A percentile compares a stretch with the other conserved stretches of the same genome.
These are phyloP conservation scores for Phytophthora crassamura DNA, from an alignment of 352 stramenopile species.

Conservation along the genomic window DNA sequence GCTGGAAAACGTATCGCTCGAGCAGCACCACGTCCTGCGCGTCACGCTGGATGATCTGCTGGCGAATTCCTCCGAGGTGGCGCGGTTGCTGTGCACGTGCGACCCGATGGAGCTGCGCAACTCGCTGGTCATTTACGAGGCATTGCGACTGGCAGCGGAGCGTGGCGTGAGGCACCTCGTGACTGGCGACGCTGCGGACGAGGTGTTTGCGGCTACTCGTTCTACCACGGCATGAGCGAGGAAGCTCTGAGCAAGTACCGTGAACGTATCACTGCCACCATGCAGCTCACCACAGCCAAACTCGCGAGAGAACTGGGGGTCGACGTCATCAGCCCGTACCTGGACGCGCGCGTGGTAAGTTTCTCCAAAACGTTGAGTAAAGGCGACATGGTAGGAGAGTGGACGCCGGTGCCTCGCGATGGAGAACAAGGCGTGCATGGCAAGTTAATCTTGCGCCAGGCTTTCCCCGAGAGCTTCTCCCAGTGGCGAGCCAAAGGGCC, in stretches of 20 bases:
- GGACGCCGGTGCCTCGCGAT: too few relatives aligned
- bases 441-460: too few relatives aligned
- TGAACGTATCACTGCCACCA: slow-evolving; percentile 74
- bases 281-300: slow-evolving; percentile 84
- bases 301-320: slow-evolving; percentile 72
- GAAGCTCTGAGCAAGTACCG: slow-evolving; percentile 70
- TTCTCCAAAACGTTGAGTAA: too few relatives aligned
- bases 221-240: slow-evolving; percentile 78
- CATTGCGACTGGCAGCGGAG: slow-evolving; percentile 57
- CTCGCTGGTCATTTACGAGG: slow-evolving; percentile 83
- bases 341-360: slow-evolving; percentile 72
- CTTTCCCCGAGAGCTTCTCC: too few relatives aligned
- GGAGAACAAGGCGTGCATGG: too few relatives aligned
- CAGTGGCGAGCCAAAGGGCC: too few relatives aligned
- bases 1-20: slow-evolving; percentile 48
- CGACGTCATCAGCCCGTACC: slow-evolving; percentile 77
- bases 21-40: slow-evolving; percentile 70
- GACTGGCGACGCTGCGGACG: slow-evolving; percentile 87
- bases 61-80: slow-evolving; percentile 41
- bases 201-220: slow-evolving; percentile 91
- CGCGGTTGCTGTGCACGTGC: slow-evolving; percentile 70
- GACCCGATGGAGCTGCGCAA: slow-evolving; percentile 91
- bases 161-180: slow-evolving; percentile 70
- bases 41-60: slow-evolving; percentile 65
- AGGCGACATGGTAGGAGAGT: too few relatives aligned